A percentile compares a stretch with the other conserved stretches of the same genome.
phyloP scores from a whole-genome alignment of 2,329 filamentous ascomycete genomes.

The Xylaria sp. region DNA sequence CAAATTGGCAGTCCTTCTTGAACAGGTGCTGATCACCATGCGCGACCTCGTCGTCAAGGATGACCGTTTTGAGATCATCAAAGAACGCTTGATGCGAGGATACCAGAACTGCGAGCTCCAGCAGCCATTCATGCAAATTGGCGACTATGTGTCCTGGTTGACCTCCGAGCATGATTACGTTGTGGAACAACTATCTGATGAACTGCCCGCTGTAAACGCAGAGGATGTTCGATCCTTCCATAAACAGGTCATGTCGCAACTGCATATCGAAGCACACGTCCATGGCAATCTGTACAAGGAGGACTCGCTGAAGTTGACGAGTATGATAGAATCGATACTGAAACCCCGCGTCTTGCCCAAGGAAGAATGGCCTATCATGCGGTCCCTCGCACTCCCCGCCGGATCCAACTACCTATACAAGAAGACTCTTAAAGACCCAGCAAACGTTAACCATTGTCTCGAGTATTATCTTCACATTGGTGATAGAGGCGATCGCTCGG shows the following conservation, averaged over 20 bases:
- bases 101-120: constrained; percentile 90
- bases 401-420: constrained; percentile 88
- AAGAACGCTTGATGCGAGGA: constrained; percentile 80
- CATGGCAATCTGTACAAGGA: constrained; percentile 96
- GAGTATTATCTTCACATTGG: constrained; percentile 81
- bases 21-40: constrained; percentile 88
- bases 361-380: constrained; percentile 81
- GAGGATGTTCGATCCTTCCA: constrained; percentile 82
- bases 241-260: constrained; percentile 81
- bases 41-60: constrained; percentile 83
- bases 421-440: constrained; percentile 82
- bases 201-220: constrained; percentile 78
- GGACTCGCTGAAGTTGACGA: constrained; percentile 86
- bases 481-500: constrained; percentile 71
- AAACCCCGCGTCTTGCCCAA: constrained; percentile 78
- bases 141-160: constrained; percentile 84
- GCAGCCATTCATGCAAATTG: constrained; percentile 89
- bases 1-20: constrained; percentile 88
- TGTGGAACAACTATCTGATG: constrained; percentile 81
- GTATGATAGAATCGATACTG: constrained; percentile 82
- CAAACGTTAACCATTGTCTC: constrained; percentile 89
- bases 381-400: constrained; percentile 80
- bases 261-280: constrained; percentile 87
- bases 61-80: constrained; percentile 92
- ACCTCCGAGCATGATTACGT: constrained; percentile 80